Percentiles rank a stretch among this genome's conserved stretches.
Conservation (phyloP, 257 asterid genomes). For the Solanum chmielewskii region DNA sequence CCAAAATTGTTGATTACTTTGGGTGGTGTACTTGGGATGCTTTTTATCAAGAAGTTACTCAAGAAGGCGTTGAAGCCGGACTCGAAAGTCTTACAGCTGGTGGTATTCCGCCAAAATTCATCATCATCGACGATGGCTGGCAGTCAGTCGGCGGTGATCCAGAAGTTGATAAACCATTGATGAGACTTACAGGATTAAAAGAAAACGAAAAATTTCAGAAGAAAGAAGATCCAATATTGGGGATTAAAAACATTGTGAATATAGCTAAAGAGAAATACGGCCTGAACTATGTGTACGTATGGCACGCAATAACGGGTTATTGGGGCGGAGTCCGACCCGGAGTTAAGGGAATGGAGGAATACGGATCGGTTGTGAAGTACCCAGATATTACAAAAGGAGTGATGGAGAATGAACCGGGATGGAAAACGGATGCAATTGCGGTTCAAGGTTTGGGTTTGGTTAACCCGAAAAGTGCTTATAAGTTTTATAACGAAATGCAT, state of each 20-base stretch:
- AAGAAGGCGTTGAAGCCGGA: slow-evolving; percentile 78
- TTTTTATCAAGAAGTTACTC: slow-evolving; percentile 72
- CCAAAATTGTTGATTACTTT: slow-evolving; percentile 58
- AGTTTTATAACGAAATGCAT: slow-evolving; percentile 69
- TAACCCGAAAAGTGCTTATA: slow-evolving; percentile 65
- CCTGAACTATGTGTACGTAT: slow-evolving; percentile 62
- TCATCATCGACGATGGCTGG: slow-evolving; percentile 87
- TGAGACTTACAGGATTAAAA: slow-evolving; percentile 65
- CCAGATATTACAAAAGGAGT: slow-evolving; percentile 60
- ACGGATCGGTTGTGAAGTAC: slow-evolving; percentile 54
- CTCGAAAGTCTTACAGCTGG: slow-evolving; percentile 53
- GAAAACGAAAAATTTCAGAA: slow-evolving; percentile 63
- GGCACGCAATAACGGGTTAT: slow-evolving; percentile 91
- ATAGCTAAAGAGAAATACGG: slow-evolving; percentile 69
- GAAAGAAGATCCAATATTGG: slow-evolving; percentile 29
- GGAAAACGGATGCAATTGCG: slow-evolving; percentile 64
- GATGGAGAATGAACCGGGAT: slow-evolving; percentile 61
- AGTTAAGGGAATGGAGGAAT: slow-evolving; percentile 52
- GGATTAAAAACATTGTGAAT: slow-evolving; percentile 55
- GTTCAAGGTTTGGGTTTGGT: slow-evolving; percentile 70
- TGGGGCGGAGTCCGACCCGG: slow-evolving; percentile 92
- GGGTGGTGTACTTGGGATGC: slow-evolving; percentile 99
- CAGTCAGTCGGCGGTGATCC: slow-evolving; percentile 54
- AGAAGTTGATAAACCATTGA: slow-evolving; percentile 11
- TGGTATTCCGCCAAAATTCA: slow-evolving; percentile 59